Conservation (phyloP, 768 basidiomycete genomes). For the Tylopilus plumbeoviolaceoides region DNA sequence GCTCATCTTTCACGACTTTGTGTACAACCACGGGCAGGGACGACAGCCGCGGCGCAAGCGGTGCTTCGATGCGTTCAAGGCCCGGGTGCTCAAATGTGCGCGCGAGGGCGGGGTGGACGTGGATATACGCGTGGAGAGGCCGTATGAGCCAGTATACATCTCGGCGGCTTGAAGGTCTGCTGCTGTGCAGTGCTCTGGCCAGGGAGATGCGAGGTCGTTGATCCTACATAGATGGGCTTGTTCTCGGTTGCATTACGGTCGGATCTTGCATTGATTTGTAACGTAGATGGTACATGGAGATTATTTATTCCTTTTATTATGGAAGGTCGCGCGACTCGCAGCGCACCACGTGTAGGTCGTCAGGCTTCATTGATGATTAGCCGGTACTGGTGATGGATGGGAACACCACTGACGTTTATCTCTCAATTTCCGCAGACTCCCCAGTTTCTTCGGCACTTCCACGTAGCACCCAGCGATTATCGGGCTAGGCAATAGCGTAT, state of each 20-base stretch:
- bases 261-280: neutral
- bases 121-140: conserved; percentile 22
- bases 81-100: conserved; percentile 20
- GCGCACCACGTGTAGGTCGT: no score
- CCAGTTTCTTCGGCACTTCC: no score
- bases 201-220: neutral
- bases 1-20: conserved; percentile 24
- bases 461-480: no score
- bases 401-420: no score
- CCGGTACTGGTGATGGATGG: no score
- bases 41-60: conserved; percentile 11
- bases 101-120: conserved; percentile 22
- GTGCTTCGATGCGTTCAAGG: conserved; percentile 19
- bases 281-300: neutral
- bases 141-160: conserved; percentile 25
- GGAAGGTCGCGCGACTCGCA: neutral
- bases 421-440: no score
- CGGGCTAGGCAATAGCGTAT: no score
- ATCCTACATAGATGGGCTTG: neutral
- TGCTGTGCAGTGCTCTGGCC: neutral
- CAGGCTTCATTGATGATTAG: no score
- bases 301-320: neutral
- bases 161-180: conserved; percentile 6
- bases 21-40: conserved; percentile 9
- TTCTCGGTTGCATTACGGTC: neutral